Conservation (phyloP, 1,284 basidiomycete genomes). For the Trichosporon ovoides region DNA sequence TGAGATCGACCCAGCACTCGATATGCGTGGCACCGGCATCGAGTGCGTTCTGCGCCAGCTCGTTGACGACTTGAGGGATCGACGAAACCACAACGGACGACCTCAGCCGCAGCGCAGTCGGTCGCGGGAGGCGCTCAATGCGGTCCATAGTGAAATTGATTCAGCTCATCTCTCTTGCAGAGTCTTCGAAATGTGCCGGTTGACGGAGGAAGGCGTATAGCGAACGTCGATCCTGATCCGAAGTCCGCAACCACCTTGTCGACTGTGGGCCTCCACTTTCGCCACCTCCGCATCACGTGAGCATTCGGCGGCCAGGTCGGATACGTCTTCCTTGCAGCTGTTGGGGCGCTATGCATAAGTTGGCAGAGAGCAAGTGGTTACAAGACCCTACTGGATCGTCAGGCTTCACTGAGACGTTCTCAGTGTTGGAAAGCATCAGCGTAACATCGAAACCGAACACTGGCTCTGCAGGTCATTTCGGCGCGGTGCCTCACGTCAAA, state of each 20-base stretch:
- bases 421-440: too few species aligned
- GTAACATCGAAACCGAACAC: too few species aligned
- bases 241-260: not conserved
- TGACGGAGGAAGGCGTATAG: not conserved
- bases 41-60: constrained; percentile 77
- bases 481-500: not conserved
- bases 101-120: constrained; percentile 51
- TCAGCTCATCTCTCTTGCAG: not conserved
- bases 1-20: constrained; percentile 46
- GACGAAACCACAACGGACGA: constrained; percentile 78
- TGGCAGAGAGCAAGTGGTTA: too few species aligned
- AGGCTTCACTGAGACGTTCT: too few species aligned
- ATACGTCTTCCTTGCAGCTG: too few species aligned
- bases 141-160: not conserved
- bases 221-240: not conserved
- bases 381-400: too few species aligned
- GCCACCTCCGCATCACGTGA: not conserved
- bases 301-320: too few species aligned
- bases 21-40: constrained; percentile 48
- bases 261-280: not conserved
- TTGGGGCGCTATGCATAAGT: too few species aligned
- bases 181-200: not conserved
- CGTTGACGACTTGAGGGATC: constrained; percentile 67
- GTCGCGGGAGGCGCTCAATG: constrained; percentile 13
- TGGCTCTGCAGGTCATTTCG: not conserved